Conservation (phyloP, 2,329 filamentous ascomycete genomes). For the Venturia carpophila region DNA sequence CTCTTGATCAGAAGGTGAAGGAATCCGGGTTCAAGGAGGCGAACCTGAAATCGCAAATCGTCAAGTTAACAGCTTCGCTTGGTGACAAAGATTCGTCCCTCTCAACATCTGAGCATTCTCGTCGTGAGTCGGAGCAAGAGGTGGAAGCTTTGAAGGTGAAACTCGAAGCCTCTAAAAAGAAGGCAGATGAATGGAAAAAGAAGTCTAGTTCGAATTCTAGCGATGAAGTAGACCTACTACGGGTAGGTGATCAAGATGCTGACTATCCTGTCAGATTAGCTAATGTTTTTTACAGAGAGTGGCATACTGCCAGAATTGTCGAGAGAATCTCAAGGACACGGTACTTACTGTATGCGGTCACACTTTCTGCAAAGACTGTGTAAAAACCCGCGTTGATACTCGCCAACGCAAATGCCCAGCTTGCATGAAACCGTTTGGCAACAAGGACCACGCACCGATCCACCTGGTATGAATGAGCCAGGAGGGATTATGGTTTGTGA, state of each 20-base stretch:
- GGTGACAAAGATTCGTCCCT: slow-evolving; percentile 66
- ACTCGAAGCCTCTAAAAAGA: slow-evolving; percentile 71
- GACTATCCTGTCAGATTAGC: slow-evolving; percentile 21
- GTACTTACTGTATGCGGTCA: slow-evolving; percentile 91
- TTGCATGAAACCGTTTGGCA: slow-evolving; percentile 86
- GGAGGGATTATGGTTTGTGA: neutral
- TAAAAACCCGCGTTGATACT: slow-evolving; percentile 81
- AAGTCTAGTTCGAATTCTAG: slow-evolving; percentile 75
- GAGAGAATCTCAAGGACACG: slow-evolving; percentile 88
- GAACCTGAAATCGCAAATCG: slow-evolving; percentile 64
- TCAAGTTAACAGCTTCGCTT: slow-evolving; percentile 66
- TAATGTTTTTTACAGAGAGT: slow-evolving; percentile 50
- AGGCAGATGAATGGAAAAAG: slow-evolving; percentile 75
- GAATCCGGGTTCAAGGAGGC: neutral
- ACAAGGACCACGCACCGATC: slow-evolving; percentile 52
- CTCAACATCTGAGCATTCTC: slow-evolving; percentile 54
- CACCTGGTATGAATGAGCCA: slow-evolving; percentile 5
- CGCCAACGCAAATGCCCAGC: slow-evolving; percentile 92
- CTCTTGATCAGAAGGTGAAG: slow-evolving; percentile 59
- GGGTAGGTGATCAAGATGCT: slow-evolving; percentile 53
- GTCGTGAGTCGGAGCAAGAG: slow-evolving; percentile 59
- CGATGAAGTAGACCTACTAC: slow-evolving; percentile 74
- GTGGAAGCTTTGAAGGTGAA: slow-evolving; percentile 71
- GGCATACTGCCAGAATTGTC: slow-evolving; percentile 86
- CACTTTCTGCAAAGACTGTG: slow-evolving; percentile 83